Conservation (phyloP, 331 rosid genomes). For the Quercus tomentella region DNA sequence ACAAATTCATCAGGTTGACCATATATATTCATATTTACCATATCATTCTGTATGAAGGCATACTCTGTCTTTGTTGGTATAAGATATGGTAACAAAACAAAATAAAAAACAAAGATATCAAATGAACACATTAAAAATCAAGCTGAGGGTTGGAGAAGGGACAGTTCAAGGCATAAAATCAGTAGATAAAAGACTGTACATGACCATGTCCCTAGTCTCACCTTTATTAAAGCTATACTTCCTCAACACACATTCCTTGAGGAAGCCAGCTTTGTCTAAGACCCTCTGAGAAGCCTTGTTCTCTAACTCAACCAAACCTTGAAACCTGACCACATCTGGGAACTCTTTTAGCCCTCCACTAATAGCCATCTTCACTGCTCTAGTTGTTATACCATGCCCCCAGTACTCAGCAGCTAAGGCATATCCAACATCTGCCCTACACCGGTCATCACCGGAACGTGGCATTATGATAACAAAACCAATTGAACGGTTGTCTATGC, state of each 20-base stretch:
- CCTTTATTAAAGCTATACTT: conserved; percentile 17
- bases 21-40: too few species aligned
- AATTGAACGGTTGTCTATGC: conserved; percentile 24
- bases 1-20: neutral
- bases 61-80: too few species aligned
- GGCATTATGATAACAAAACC: conserved; percentile 24
- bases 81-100: too few species aligned
- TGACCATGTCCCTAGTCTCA: neutral
- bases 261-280: conserved; percentile 21
- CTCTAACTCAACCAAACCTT: conserved; percentile 13
- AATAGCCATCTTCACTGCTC: conserved; percentile 18
- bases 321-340: neutral
- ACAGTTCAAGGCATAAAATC: neutral
- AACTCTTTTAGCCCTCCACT: conserved; percentile 1
- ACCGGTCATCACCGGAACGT: conserved; percentile 3
- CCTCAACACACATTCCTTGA: conserved; percentile 4
- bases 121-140: neutral
- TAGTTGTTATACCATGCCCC: conserved; percentile 15
- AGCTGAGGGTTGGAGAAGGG: neutral
- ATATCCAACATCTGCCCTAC: conserved; percentile 14
- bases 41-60: too few species aligned
- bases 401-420: conserved; percentile 10
- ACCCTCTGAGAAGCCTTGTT: conserved; percentile 20
- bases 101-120: neutral
- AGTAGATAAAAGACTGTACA: conserved; percentile 11